phyloP scores from a whole-genome alignment of 1,284 basidiomycete species.

The Cutaneotrichosporon arboriforme region DNA sequence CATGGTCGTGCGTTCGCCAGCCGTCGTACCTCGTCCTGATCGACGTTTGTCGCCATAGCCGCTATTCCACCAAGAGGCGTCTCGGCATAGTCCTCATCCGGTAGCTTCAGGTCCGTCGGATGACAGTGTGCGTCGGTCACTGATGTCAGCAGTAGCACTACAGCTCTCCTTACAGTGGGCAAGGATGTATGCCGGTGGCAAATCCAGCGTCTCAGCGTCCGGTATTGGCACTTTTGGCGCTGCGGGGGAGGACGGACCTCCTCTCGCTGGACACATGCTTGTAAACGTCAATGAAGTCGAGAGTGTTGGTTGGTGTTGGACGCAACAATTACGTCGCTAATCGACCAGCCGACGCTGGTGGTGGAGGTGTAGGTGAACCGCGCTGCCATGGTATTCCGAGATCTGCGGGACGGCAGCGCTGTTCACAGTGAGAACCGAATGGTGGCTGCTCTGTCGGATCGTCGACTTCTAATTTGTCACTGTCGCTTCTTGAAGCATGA shows the following conservation, averaged over 20 bases:
- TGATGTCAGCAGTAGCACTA: constrained; percentile 9
- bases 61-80: constrained; percentile 38
- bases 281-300: neutral
- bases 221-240: neutral
- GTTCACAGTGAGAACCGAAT: too few relatives aligned
- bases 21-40: constrained; percentile 34
- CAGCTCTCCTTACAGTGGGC: constrained; percentile 6
- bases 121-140: constrained; percentile 50
- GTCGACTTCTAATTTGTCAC: too few relatives aligned
- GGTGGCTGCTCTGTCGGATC: too few relatives aligned
- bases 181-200: constrained; percentile 31
- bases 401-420: too few relatives aligned
- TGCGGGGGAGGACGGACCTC: neutral
- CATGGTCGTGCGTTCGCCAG: constrained; percentile 20
- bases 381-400: too few relatives aligned
- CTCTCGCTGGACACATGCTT: neutral
- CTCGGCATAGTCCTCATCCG: constrained; percentile 17
- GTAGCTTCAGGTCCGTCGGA: constrained; percentile 38
- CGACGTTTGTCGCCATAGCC: constrained; percentile 41
- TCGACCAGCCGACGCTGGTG: too few relatives aligned
- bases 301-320: neutral
- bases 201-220: constrained; percentile 29
- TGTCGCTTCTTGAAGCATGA: too few relatives aligned
- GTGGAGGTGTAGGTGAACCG: neutral
- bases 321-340: too few relatives aligned